Evolutionary conservation across 1,284 basidiomycete genomes (phyloP), one percentile per base, ranked within the genome.

Genomic region (Puccinia triticina): DNA sequence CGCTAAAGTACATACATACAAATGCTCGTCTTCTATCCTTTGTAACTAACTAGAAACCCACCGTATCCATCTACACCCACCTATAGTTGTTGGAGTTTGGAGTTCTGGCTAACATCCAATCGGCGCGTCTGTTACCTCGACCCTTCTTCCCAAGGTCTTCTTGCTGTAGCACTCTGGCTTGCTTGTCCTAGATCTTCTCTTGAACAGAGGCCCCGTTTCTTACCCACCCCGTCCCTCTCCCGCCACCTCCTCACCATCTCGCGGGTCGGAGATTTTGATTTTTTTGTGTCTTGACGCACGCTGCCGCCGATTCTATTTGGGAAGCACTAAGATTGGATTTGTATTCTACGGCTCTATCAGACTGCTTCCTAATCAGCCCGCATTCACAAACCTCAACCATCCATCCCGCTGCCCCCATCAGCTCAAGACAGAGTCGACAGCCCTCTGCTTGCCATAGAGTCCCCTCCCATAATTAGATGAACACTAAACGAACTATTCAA

Each of bases 61-160:
- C 23, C 37, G 64, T 66, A 16, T 66, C 64, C 64, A 66, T 66
- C 64, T 64, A 37, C 61, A 21, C 21, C 40, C 2, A 34, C 26
- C 23, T 26, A 57, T 26, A 53, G 50, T 53, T 53, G 16, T 53
- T 53, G 23, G 50, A 57, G 14, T 61, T 61, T 40, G 64, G 37
- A 66, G 37, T 66, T 66, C 64, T 66, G 64, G 5, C 8, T 40
- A 66, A 66, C 64, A 66, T 66, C 64, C 61, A 64, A 64, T 64
- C 37, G 43, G 14, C 43, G 14, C 43, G 14, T 46, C 43, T 46
- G 8, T 14, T 46, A 7, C 43, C 14, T 14, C n/a, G 26, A 7
- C 12, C 14, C 57, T 16, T 16, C 1, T 10, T 26, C 57, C 57
- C 57, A 61, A 61, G 8, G n/a, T n/a, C n/a, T 29, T 59, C 57